These are phyloP conservation scores for Sindora glabra DNA, from an alignment of 306 rosid genomes.

Conservation along the genomic window DNA sequence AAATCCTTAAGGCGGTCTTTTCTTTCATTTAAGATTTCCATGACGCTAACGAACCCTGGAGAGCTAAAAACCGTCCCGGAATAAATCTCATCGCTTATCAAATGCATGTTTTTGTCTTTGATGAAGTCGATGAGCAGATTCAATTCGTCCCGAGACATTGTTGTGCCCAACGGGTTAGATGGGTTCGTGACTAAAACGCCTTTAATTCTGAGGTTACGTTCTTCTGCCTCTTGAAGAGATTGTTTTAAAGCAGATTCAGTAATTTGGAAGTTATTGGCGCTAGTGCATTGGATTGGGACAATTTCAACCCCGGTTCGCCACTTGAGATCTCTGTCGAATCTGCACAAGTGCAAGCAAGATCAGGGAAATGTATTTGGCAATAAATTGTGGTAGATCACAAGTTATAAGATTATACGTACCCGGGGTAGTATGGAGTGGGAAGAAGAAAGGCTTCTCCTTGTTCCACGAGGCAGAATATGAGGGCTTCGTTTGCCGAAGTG, in stretches of 20 bases:
- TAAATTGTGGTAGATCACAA: too few species aligned
- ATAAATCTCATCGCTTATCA: conserved; percentile 83
- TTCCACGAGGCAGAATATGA: conserved; percentile 74
- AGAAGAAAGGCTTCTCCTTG: conserved; percentile 71
- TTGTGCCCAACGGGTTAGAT: conserved; percentile 74
- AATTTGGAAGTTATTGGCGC: conserved; percentile 67
- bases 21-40: conserved; percentile 59
- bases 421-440: conserved; percentile 88
- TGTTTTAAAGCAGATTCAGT: conserved; percentile 48
- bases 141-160: conserved; percentile 44
- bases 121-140: conserved; percentile 54
- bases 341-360: conserved; percentile 32
- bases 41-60: conserved; percentile 54
- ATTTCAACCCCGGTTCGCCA: conserved; percentile 78
- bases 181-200: conserved; percentile 84
- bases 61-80: conserved; percentile 72
- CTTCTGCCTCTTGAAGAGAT: conserved; percentile 50
- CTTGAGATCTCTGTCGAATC: conserved; percentile 82
- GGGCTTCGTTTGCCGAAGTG: conserved; percentile 82
- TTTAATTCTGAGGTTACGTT: conserved; percentile 57
- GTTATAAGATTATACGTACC: too few species aligned
- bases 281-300: conserved; percentile 74
- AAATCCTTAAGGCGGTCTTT: conserved; percentile 10
- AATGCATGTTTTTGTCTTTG: conserved; percentile 48
- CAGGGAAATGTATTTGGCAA: conserved; percentile 14